Evolutionary conservation across 1,284 basidiomycete species (phyloP).

Genomic region (Pseudozyma sp.): DNA sequence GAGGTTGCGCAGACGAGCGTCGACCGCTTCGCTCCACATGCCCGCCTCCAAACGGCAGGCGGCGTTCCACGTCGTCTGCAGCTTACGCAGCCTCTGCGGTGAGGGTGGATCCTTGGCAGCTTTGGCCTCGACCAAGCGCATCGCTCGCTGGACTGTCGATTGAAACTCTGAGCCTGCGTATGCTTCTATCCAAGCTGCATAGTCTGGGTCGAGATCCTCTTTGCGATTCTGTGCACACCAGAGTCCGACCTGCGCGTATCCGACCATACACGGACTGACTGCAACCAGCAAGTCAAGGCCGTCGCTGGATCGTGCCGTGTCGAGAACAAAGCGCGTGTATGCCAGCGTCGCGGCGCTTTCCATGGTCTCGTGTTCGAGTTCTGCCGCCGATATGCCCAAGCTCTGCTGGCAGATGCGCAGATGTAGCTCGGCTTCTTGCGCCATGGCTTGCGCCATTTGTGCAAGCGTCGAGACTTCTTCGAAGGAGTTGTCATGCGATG

Average conservation of each 20-base stretch:
- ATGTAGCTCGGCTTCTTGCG: constrained; percentile 58
- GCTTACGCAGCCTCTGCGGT: constrained; percentile 74
- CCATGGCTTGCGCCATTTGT: constrained; percentile 70
- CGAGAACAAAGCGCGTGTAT: constrained; percentile 65
- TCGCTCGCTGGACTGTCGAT: constrained; percentile 76
- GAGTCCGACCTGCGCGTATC: constrained; percentile 93
- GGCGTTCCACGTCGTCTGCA: constrained; percentile 80
- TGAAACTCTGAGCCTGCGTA: constrained; percentile 81
- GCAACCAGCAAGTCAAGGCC: constrained; percentile 81
- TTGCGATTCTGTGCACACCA: constrained; percentile 69
- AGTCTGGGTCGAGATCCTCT: constrained; percentile 21
- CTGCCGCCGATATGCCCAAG: constrained; percentile 42
- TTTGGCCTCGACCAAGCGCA: constrained; percentile 72
- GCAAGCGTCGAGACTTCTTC: constrained; percentile 77
- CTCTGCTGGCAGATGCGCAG: constrained; percentile 46
- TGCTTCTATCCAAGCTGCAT: constrained; percentile 80
- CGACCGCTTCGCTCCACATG: constrained; percentile 88
- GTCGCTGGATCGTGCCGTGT: constrained; percentile 72
- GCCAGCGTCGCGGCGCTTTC: constrained; percentile 63
- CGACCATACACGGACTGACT: constrained; percentile 85
- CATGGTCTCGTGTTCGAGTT: constrained; percentile 44
- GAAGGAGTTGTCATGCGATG: constrained; percentile 70
- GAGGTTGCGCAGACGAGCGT: constrained; percentile 14
- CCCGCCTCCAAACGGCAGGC: constrained; percentile 81
- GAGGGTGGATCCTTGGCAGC: constrained; percentile 76